Base-by-base conservation (phyloP, 2,329 filamentous ascomycete species). In the Graphilbum ipis-grandicollis region DNA sequence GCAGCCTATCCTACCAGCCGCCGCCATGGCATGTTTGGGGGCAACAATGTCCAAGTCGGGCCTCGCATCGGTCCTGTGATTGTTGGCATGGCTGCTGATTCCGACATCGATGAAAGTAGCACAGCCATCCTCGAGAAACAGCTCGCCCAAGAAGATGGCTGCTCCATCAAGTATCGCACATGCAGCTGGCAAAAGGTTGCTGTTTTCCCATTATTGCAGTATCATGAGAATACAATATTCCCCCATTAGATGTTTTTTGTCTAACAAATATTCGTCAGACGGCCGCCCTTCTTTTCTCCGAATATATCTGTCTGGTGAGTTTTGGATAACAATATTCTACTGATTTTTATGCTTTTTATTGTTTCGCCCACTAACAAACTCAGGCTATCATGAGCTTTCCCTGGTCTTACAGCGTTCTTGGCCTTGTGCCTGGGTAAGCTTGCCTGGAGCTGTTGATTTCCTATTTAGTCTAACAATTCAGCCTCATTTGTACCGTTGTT, bases 121-220 rank as follows among this genome's bases (percentile, higher is more conserved):
- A 53, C 60, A 30, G 61, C 59, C 14, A 68, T 71, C 33, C 52
- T 71, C n/a, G 52, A 57, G 43, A 65, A 64, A 57, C 85, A 93
- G 58, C 71, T 88, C 44, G 81, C 77, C 37, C 53, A 80, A 43
- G 86, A 93, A 55, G 68, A 74, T 21, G 75, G 73, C 36, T 76
- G 80, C 55, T 73, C 75, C 10, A 93, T 94, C 56, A 77, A 93
- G 59, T 94, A 94, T 54, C 70, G 86, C 42, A 93, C 85, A 29
- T 94, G 86, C 59, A 86, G 78, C 46, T 94, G 86, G 86, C 79
- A 82, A 51, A 93, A 93, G 67, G 74, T 77, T 45, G 37, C n/a
- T n/a, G n/a, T n/a, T n/a, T n/a, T n/a, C n/a, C n/a, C n/a, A n/a
- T n/a, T n/a, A n/a, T n/a, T n/a, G n/a, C n/a, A n/a, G n/a, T n/a